Evolutionary conservation across 495 filamentous ascomycete species (phyloP).

Genomic region (Annulohypoxylon bovei): DNA sequence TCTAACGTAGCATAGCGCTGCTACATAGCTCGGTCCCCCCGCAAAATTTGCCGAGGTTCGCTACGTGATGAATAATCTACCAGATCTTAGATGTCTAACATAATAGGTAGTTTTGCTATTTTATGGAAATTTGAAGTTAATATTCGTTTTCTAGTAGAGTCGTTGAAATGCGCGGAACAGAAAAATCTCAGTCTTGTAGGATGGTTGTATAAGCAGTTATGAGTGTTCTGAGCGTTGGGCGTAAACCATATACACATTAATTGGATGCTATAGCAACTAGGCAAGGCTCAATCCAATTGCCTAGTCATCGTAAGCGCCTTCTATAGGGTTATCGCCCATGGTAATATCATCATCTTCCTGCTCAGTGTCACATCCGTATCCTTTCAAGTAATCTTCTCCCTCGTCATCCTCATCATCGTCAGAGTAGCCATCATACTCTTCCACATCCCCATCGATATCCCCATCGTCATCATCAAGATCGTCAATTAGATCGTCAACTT

Average conservation of each 20-base stretch:
- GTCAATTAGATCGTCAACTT: neutral
- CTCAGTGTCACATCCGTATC: neutral
- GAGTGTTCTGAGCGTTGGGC: too few species aligned
- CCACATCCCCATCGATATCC: slow-evolving; percentile 12
- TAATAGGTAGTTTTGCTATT: too few species aligned
- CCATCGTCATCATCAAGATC: slow-evolving; percentile 18
- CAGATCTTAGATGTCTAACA: too few species aligned
- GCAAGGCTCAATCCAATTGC: too few species aligned
- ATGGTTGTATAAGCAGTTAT: too few species aligned
- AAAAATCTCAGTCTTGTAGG: too few species aligned
- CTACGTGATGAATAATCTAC: neutral
- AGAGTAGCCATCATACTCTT: slow-evolving; percentile 26
- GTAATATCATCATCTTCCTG: neutral
- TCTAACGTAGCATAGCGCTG: neutral
- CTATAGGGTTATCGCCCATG: neutral
- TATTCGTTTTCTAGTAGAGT: too few species aligned
- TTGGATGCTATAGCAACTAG: too few species aligned
- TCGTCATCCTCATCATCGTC: slow-evolving; percentile 11
- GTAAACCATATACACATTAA: too few species aligned
- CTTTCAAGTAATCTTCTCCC: slow-evolving; percentile 15
- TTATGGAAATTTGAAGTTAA: too few species aligned
- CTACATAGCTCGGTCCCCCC: slow-evolving; percentile 2
- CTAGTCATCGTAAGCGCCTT: neutral
- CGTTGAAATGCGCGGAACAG: neutral
- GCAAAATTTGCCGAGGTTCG: slow-evolving; percentile 37